Evolutionary conservation across 352 stramenopile genomes (phyloP), one percentile per base, ranked within the genome.

Genomic region (Nothophytophthora sp.): DNA sequence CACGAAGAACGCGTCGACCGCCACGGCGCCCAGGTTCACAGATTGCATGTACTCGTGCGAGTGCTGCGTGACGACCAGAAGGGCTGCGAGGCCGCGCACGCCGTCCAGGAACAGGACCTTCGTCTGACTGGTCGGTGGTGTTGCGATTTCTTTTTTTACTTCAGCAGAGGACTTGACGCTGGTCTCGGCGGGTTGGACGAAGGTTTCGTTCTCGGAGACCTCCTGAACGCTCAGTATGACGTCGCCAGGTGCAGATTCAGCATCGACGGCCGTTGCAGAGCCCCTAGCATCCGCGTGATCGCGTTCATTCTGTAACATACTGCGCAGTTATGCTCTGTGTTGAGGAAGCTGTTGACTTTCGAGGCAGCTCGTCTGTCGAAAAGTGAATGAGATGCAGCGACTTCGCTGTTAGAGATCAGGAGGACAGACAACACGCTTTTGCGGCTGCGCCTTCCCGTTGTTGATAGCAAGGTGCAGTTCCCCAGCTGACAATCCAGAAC

Each of bases 1-100:
- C 34, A 79, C 68, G 46, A 79, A 75, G 50, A 79, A 75, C 6
- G 50, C 28, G 32, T 79, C 68, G n/a, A 79, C 68, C 15, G 50
- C 61, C 6, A 53, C 44, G 5, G 52, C 53, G 15, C 64, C 68
- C 10, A 73, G 37, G 43, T 70, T 56, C 11, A 55, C 18, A 1
- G 30, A 41, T 2, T 25, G 34, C 20, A 60, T 30, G 32, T 69
- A 61, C 25, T 55, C 50, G 19, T 34, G 43, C 19, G 66, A 67
- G 39, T 65, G 51, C 18, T 55, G 33, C 20, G 47, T 40, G 4
- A 71, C 56, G 2, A 75, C 69, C 16, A 75, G 5, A 30, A 75
- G 57, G 9, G 69, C 65, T 22, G 64, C 64, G 32, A 79, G 64
- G 10, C 69, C 69, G 28, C 69, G 61, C 22, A 79, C 46, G 0